Conservation (phyloP, 192 early-diverging fungal species). For the Gamsiella multidivaricata region DNA sequence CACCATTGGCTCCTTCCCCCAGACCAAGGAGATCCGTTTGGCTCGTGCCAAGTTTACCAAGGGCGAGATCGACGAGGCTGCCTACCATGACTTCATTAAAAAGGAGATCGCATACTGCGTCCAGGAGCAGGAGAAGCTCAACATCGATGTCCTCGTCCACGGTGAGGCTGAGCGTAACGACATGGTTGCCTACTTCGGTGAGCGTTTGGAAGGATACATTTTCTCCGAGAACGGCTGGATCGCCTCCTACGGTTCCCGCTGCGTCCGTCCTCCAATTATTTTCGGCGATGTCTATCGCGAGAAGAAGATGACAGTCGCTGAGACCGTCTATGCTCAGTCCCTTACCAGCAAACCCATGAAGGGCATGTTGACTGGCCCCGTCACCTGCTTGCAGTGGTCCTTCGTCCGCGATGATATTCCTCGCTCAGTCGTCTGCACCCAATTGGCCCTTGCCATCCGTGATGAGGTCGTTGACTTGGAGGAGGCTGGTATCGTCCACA, state of each 20-base stretch:
- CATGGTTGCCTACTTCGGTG: constrained; percentile 98
- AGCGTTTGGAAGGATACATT: constrained; percentile 91
- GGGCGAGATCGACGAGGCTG: constrained; percentile 71
- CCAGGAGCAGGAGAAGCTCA: constrained; percentile 88
- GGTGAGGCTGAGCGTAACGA: constrained; percentile 98
- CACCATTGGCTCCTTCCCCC: constrained; percentile 98
- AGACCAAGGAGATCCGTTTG: constrained; percentile 95
- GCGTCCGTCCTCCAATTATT: constrained; percentile 97
- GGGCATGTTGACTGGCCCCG: constrained; percentile 99
- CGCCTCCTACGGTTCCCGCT: constrained; percentile 95
- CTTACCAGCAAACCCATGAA: constrained; percentile 94
- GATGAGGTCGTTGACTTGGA: constrained; percentile 97
- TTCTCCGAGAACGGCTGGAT: constrained; percentile 98
- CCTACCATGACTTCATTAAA: constrained; percentile 89
- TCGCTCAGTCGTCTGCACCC: constrained; percentile 80
- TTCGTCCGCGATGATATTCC: constrained; percentile 98
- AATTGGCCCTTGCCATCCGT: constrained; percentile 95
- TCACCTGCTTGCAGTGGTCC: constrained; percentile 98
- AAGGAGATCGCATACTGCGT: constrained; percentile 87
- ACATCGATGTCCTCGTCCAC: constrained; percentile 96
- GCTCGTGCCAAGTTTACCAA: constrained; percentile 91
- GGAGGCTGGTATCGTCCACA: constrained; percentile 88
- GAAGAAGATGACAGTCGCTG: constrained; percentile 91
- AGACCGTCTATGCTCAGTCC: constrained; percentile 87
- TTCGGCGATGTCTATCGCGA: constrained; percentile 95